Evolutionary conservation across 176 grass and related monocot genomes (phyloP).

Genomic region (Coix lacrymajobi): DNA sequence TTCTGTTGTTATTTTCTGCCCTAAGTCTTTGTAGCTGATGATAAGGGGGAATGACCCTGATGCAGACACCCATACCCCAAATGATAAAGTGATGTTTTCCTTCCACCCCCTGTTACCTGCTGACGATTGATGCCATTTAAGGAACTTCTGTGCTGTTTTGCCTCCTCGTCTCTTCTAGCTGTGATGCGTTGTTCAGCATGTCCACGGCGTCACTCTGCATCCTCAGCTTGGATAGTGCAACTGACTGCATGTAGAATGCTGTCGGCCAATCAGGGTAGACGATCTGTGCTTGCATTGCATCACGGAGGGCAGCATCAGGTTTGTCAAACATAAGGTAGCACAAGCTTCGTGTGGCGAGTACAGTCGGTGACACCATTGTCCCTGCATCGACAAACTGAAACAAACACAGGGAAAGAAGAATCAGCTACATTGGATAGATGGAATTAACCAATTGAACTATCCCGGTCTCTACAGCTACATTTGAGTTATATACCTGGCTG

Average conservation of each 20-base stretch:
- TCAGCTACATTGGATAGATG: neutral
- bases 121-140: conserved; percentile 12
- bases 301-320: conserved; percentile 70
- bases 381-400: conserved; percentile 69
- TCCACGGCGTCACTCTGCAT: conserved; percentile 81
- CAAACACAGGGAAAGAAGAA: neutral
- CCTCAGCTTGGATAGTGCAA: conserved; percentile 67
- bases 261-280: conserved; percentile 79
- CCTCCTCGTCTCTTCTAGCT: conserved; percentile 71
- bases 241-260: conserved; percentile 96
- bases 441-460: neutral
- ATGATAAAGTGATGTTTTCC: no score
- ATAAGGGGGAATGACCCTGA: no score
- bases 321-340: conserved; percentile 90
- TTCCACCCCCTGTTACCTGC: no score
- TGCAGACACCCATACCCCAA: no score
- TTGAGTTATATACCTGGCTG: conserved; percentile 34
- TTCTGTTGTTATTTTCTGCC: no score
- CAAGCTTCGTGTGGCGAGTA: conserved; percentile 73
- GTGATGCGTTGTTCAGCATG: conserved; percentile 75
- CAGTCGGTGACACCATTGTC: conserved; percentile 78
- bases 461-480: neutral
- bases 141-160: conserved; percentile 47
- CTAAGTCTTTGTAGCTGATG: no score
- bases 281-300: conserved; percentile 86